Percentiles rank a stretch among this genome's conserved stretches.
These are phyloP conservation scores for Rubroshorea leprosula DNA, from an alignment of 345 rosid species.

Conservation along the genomic window DNA sequence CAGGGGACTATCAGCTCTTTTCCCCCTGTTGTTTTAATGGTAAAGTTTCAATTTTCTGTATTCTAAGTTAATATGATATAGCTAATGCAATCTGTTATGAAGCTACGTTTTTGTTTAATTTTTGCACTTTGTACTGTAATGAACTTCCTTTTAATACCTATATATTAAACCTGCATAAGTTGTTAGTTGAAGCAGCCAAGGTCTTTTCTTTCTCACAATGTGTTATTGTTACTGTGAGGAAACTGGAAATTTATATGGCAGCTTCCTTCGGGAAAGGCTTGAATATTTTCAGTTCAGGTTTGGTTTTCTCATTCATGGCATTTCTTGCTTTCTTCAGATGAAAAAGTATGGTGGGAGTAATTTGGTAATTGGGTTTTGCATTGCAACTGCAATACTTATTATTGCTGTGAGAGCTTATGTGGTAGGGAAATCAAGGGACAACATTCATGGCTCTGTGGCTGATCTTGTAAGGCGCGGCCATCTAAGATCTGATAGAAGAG, in stretches of 20 bases:
- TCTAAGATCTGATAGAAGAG: conserved; percentile 95
- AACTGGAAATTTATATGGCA: background rate
- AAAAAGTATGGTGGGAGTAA: conserved; percentile 30
- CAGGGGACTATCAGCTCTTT: conserved; percentile 36
- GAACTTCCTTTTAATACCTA: background rate
- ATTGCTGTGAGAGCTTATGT: conserved; percentile 39
- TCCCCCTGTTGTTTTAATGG: conserved; percentile 58
- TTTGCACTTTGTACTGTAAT: background rate
- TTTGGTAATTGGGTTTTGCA: conserved; percentile 37
- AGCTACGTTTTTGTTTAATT: background rate
- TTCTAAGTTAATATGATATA: background rate
- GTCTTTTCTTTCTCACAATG: background rate
- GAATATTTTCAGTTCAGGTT: background rate
- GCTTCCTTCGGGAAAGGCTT: too few species aligned
- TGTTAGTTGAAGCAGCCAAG: background rate
- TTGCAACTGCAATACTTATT: conserved; percentile 49
- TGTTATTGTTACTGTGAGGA: background rate
- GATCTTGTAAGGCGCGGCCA: conserved; percentile 99
- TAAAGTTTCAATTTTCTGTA: conserved; percentile 20
- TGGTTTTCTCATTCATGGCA: background rate
- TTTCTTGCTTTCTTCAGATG: conserved; percentile 32
- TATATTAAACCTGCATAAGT: background rate
- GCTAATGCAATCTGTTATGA: too few species aligned
- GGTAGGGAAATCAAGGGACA: conserved; percentile 41
- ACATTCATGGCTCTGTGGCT: conserved; percentile 64